Base-by-base conservation (phyloP, 352 stramenopile genomes). In the Globisporangium paroecandrum region DNA sequence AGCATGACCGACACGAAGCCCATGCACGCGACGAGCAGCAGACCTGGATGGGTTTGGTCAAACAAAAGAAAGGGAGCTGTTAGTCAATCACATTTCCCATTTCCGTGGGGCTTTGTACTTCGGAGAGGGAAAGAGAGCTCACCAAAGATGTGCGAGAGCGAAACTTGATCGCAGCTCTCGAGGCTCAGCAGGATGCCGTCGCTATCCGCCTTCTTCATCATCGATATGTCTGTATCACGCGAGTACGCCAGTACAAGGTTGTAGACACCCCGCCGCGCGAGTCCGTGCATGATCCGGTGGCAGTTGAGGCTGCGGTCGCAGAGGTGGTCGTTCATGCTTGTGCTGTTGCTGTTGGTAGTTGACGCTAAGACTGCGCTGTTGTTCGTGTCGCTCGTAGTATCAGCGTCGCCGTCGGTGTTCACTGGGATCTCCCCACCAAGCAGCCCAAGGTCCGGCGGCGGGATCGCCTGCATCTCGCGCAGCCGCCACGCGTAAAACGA, bases 1-100 rank as follows among this genome's bases (percentile, higher is more conserved):
- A 82, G 53, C 46, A 86, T 43, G 24, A 71, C 76, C 13, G 75
- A 84, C 64, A 75, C 70, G 36, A 87, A 84, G 6, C 78, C 77
- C 29, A 87, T 74, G 51, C 70, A 71, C 8, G 63, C 71, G 32
- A 84, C 76, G 22, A 82, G 65, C 10, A 84, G 49, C 10, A 86
- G 69, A 4, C 72, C 78, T 85, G 32, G 5, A 47, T 47, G 38
- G 13, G 12, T 20, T 20, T 20, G 54, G 25, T 7, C 13, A 58
- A 54, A 8, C 27, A 38, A 4, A 32, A n/a, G 6, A 58, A 32
- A 32, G 3, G 27, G 2, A 57, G 12, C 10, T 20, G 38, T 47
- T 47, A 47, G 32, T 36, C 32, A 36, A 9, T 36, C 32, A 36
- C 6, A 36, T 36, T 36, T 36, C 32, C 32, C 32, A 10, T 36